Conservation (phyloP, 2,329 filamentous ascomycete species). For the Clarireedia paspali region DNA sequence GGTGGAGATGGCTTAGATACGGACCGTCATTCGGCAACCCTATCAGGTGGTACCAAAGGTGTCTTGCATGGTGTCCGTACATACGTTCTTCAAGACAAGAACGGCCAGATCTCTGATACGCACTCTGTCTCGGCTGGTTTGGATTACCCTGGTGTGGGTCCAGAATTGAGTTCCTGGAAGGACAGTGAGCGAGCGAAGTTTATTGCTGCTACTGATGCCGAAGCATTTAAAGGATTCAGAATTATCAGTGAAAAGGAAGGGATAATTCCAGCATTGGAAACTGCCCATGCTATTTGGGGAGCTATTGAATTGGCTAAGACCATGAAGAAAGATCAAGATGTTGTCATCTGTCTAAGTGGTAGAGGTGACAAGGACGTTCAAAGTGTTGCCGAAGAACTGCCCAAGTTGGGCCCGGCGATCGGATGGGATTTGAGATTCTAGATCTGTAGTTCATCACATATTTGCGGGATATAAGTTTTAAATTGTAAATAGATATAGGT, state of each 20-base stretch:
- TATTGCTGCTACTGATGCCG: slow-evolving; percentile 81
- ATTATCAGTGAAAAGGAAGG: slow-evolving; percentile 83
- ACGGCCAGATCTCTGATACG: slow-evolving; percentile 90
- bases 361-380: slow-evolving; percentile 98
- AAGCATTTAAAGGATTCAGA: slow-evolving; percentile 83
- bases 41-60: slow-evolving; percentile 79
- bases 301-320: slow-evolving; percentile 87
- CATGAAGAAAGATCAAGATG: slow-evolving; percentile 78
- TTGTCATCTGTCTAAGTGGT: slow-evolving; percentile 90
- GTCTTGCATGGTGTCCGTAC: slow-evolving; percentile 94
- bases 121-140: slow-evolving; percentile 95
- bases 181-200: slow-evolving; percentile 81
- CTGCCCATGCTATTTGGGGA: slow-evolving; percentile 85
- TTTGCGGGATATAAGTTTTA: neutral
- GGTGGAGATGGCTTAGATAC: slow-evolving; percentile 91
- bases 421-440: slow-evolving; percentile 62
- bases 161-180: slow-evolving; percentile 89
- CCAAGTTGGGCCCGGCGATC: slow-evolving; percentile 81
- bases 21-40: slow-evolving; percentile 74
- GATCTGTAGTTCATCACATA: neutral
- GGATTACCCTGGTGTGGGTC: slow-evolving; percentile 94
- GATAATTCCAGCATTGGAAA: slow-evolving; percentile 93
- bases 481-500: neutral
- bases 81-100: slow-evolving; percentile 85
- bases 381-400: slow-evolving; percentile 91